Conservation (phyloP, 345 rosid species). For the Ceriops tagal region DNA sequence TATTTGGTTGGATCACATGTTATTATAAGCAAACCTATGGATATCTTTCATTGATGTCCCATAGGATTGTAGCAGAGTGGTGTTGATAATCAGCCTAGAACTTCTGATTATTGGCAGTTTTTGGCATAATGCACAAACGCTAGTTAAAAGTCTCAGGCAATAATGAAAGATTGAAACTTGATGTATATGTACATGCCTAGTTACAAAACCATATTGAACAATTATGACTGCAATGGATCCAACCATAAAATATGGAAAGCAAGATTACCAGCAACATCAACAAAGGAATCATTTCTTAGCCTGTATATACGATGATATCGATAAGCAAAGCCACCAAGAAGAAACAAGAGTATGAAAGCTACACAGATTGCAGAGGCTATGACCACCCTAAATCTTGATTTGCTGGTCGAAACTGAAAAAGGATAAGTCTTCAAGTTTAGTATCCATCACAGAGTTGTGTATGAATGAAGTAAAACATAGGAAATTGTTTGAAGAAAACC, state of each 20-base stretch:
- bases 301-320: slow-evolving; percentile 43
- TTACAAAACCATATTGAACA: neutral
- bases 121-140: too few species aligned
- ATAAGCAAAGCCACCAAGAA: slow-evolving; percentile 47
- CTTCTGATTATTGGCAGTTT: too few species aligned
- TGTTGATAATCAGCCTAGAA: too few species aligned
- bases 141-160: too few species aligned
- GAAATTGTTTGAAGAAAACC: slow-evolving; percentile 33
- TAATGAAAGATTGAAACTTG: too few species aligned
- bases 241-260: slow-evolving; percentile 1
- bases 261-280: slow-evolving; percentile 72
- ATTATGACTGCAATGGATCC: neutral
- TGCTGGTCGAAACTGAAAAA: slow-evolving; percentile 51
- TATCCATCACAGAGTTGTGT: neutral
- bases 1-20: too few species aligned
- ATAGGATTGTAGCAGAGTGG: too few species aligned
- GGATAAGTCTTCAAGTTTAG: slow-evolving; percentile 8
- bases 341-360: slow-evolving; percentile 44
- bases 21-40: too few species aligned
- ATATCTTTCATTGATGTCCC: too few species aligned
- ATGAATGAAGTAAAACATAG: neutral
- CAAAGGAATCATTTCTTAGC: slow-evolving; percentile 45
- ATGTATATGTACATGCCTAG: neutral
- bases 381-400: slow-evolving; percentile 52
- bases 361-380: slow-evolving; percentile 51